A percentile compares a stretch with the other conserved stretches of the same genome.
phyloP scores from a whole-genome alignment of 371 early-diverging fungal genomes.

The Mucor irregularis region DNA sequence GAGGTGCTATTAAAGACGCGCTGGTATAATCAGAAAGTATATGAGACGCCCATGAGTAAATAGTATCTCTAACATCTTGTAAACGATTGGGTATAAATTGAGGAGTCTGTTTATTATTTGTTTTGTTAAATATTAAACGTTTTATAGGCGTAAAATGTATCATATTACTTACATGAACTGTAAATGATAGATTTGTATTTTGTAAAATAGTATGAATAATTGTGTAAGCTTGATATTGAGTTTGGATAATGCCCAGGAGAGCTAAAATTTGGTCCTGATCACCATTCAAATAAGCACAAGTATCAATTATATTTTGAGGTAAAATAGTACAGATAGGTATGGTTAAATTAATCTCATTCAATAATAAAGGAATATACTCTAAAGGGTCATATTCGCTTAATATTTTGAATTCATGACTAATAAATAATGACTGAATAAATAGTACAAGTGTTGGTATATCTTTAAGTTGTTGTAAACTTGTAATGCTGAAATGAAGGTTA shows the following conservation, averaged over 20 bases:
- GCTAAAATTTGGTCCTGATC: constrained; percentile 25
- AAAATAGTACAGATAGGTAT: constrained; percentile 3
- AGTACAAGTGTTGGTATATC: constrained; percentile 5
- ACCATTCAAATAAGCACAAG: constrained; percentile 6
- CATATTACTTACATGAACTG: constrained; percentile 30
- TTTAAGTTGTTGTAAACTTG: constrained; percentile 7
- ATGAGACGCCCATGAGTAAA: constrained; percentile 62
- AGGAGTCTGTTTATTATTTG: constrained; percentile 20
- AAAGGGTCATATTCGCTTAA: background rate
- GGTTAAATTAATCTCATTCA: background rate
- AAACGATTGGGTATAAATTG: constrained; percentile 29
- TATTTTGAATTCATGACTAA: background rate
- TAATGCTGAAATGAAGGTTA: constrained; percentile 3
- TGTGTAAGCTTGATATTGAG: constrained; percentile 32
- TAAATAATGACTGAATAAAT: constrained; percentile 10
- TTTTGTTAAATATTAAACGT: too few relatives aligned
- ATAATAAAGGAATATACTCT: constrained; percentile 1
- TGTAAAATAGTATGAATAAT: constrained; percentile 22
- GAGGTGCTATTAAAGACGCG: constrained; percentile 43
- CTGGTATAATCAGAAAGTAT: constrained; percentile 60
- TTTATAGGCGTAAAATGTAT: background rate
- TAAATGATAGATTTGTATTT: constrained; percentile 29
- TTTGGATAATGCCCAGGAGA: constrained; percentile 36
- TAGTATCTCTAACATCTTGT: constrained; percentile 43
- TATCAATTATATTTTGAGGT: constrained; percentile 2